Evolutionary conservation across 306 rosid genomes (phyloP), one percentile per base, ranked within the genome.

Genomic region (Trifolium dubium): DNA sequence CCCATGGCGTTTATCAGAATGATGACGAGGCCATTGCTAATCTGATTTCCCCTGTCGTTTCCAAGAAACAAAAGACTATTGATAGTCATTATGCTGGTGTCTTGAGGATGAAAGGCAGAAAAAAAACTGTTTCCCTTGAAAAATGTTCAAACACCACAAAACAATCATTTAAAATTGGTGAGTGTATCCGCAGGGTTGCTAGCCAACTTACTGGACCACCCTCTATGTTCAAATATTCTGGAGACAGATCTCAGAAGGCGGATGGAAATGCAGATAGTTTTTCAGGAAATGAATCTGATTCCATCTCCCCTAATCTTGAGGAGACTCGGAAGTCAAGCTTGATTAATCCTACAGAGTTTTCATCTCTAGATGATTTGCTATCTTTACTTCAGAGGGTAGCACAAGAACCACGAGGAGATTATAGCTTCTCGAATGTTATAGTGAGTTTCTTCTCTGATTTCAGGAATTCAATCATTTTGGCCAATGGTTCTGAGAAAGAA

Each of bases 381-480:
- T 84, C 80, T 34, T 89, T 82, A 71, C 96, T 91, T 83, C 88
- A 86, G 64, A 50, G 62, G 63, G 82, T 85, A 41, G 98, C 98
- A 6, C 86, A 77, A 58, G 89, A 87, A 79, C 97, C 98, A 67
- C 31, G 17, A 64, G 89, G 78, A 63, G 89, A 81, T 67, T 69
- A 78, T 49, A 76, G 77, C 63, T 82, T 79, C 71, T 79, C 74
- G 60, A 82, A 79, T 40, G 78, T 83, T 72, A 56, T 92, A 29
- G 85, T 82, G 43, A 89, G 88, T 65, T 92, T 94, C 87, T 94
- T 94, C 85, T 83, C 95, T 43, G 97, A 94, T 84, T 94, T 89
- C 67, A 86, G 97, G 80, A 92, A 91, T 82, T 89, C 96, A 15
- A 58, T 88, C 64, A 56, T 72, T 65, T 71, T 69, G 63, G 84